Base-by-base conservation (phyloP, 805 yeast species). In the Brettanomyces nanus region DNA sequence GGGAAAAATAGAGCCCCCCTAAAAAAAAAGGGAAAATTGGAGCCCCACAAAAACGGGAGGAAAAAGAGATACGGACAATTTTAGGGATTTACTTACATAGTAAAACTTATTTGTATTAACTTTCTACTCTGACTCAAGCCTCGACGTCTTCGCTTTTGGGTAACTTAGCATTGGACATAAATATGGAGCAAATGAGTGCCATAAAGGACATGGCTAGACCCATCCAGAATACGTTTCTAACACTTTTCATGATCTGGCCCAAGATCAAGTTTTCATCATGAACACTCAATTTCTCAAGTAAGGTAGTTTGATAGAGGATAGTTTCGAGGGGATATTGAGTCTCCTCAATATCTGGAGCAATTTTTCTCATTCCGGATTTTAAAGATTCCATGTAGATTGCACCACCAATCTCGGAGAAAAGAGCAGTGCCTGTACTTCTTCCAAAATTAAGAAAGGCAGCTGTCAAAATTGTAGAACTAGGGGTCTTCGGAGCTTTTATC, bases 381-480 rank as follows among this genome's bases (percentile, higher is more conserved):
- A 60, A 47, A 5, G 56, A 45, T 2, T 53, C 38, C 4, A 62
- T 49, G 46, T 65, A 68, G 7, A 64, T 62, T n/a, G 65, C 58
- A 42, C 69, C 70, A 4, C 66, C 62, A 18, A 69, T 51, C 28
- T 58, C 62, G 4, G 69, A 58, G 18, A 70, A 65, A 22, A 74
- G 29, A 2, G 77, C 61, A 31, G 72, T 69, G 14, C 71, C 71
- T 14, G 72, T 42, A 1, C 69, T 52, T 46, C 79, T 65, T 11
- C 53, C 51, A 46, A 70, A 71, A 43, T 64, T 62, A 38, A 69
- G 39, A 36, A 65, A 58, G 1, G 75, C 54, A 5, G 77, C 71
- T 2, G 72, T 61, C 53, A 73, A 50, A 34, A 75, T 69, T 4
- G 64, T 59, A 3, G 69, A 64, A 14, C 79, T 79, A 4, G 71